Evolutionary conservation across 2,329 filamentous ascomycete species (phyloP).

Genomic region (Penicillium decumbens): DNA sequence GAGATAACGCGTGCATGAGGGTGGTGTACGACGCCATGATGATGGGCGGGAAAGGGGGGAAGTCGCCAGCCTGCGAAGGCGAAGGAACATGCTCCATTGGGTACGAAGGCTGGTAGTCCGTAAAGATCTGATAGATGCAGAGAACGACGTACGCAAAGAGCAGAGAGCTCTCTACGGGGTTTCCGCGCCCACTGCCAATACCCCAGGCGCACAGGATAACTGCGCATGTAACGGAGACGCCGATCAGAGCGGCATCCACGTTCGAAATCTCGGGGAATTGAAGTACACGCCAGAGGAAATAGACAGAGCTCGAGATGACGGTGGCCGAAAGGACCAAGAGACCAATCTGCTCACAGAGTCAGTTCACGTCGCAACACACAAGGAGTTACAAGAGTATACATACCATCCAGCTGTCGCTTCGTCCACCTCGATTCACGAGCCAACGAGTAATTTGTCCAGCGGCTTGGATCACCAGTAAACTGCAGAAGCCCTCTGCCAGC

Average conservation of each 20-base stretch:
- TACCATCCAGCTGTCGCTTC: slow-evolving; percentile 96
- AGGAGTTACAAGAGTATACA: slow-evolving; percentile 33
- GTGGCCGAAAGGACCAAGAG: slow-evolving; percentile 83
- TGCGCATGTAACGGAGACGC: slow-evolving; percentile 84
- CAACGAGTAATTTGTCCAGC: slow-evolving; percentile 90
- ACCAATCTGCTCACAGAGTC: slow-evolving; percentile 60
- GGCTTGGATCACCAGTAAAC: slow-evolving; percentile 88
- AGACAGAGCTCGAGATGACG: slow-evolving; percentile 86
- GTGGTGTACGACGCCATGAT: slow-evolving; percentile 99
- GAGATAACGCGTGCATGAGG: slow-evolving; percentile 74
- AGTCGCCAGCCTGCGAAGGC: slow-evolving; percentile 61
- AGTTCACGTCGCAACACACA: slow-evolving; percentile 6
- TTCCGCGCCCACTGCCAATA: slow-evolving; percentile 88
- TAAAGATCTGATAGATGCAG: slow-evolving; percentile 98
- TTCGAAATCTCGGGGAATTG: slow-evolving; percentile 92
- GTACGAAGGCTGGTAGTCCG: slow-evolving; percentile 83
- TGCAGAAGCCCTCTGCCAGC: slow-evolving; percentile 93
- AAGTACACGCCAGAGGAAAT: slow-evolving; percentile 93
- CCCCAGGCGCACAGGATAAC: slow-evolving; percentile 92
- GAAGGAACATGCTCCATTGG: slow-evolving; percentile 53
- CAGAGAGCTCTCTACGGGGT: slow-evolving; percentile 89
- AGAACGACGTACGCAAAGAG: slow-evolving; percentile 97
- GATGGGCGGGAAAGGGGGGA: slow-evolving; percentile 92
- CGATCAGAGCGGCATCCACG: slow-evolving; percentile 86
- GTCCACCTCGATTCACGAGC: slow-evolving; percentile 80